phyloP scores from a whole-genome alignment of 352 stramenopile species.

The Globisporangium emineosum region DNA sequence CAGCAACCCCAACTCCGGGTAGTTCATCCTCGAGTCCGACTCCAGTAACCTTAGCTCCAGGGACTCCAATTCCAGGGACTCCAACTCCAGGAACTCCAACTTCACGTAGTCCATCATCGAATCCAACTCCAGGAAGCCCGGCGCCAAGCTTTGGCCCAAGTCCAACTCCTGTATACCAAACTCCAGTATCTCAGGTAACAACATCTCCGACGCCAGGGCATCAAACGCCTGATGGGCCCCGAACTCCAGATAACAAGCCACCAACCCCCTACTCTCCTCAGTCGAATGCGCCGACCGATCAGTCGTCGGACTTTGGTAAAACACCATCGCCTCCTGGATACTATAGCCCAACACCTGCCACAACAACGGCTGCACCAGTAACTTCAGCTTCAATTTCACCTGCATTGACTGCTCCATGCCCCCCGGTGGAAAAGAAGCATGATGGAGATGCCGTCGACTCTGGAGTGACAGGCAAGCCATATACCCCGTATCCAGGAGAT shows the following conservation, averaged over 20 bases:
- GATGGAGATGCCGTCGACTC: not conserved
- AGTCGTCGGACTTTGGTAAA: not conserved
- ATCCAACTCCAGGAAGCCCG: not conserved
- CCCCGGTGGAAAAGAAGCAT: not conserved
- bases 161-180: not conserved
- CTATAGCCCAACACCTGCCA: not conserved
- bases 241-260: not conserved
- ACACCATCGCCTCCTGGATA: not conserved
- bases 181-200: not conserved
- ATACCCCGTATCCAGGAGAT: not conserved
- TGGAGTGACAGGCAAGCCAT: not conserved
- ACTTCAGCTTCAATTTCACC: not conserved
- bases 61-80: too few species aligned
- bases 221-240: not conserved
- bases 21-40: too few species aligned
- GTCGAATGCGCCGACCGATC: too few species aligned
- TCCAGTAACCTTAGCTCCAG: too few species aligned
- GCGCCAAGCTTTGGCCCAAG: not conserved
- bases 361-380: too few species aligned
- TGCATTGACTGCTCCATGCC: not conserved
- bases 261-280: not conserved
- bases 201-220: not conserved
- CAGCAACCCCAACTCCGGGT: too few species aligned
- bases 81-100: not conserved
- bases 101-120: not conserved